Conservation (phyloP, 2,329 filamentous ascomycete genomes). For the Cercospora sp. region DNA sequence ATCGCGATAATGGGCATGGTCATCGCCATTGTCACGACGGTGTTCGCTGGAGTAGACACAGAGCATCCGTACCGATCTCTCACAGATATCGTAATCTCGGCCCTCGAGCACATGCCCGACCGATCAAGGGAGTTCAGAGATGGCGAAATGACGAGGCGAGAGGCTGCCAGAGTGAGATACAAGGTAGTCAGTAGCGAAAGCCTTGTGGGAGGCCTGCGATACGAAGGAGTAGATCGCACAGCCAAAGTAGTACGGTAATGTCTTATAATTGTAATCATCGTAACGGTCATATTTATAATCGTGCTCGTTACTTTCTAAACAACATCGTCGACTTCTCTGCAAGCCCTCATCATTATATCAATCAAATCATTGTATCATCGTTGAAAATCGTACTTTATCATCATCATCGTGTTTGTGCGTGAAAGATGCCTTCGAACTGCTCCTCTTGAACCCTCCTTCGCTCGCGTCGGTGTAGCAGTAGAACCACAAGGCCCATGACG, state of each 20-base stretch:
- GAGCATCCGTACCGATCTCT: not conserved
- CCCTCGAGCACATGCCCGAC: not conserved
- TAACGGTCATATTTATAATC: slow-evolving; percentile 1
- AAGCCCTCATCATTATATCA: slow-evolving; percentile 3
- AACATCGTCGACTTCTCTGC: not conserved
- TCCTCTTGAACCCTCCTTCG: slow-evolving; percentile 6
- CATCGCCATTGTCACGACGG: not conserved
- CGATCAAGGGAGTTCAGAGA: not conserved
- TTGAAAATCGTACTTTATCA: slow-evolving; percentile 6
- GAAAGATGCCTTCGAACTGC: slow-evolving; percentile 7
- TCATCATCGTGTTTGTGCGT: slow-evolving; percentile 2
- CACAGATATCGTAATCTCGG: not conserved
- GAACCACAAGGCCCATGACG: slow-evolving; percentile 3
- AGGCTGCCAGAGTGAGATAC: not conserved
- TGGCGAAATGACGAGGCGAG: not conserved
- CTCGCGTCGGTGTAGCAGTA: slow-evolving; percentile 1
- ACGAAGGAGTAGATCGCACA: not conserved
- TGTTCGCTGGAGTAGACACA: not conserved
- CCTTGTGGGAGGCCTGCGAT: not conserved
- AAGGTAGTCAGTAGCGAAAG: not conserved
- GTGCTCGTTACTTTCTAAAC: slow-evolving; percentile 8
- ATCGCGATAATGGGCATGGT: slow-evolving; percentile 1
- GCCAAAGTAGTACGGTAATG: not conserved
- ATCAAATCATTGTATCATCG: slow-evolving; percentile 7
- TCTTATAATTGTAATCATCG: not conserved